These are phyloP conservation scores for Aspergillus sp. DNA, from an alignment of 2,329 filamentous ascomycete genomes.

Conservation along the genomic window DNA sequence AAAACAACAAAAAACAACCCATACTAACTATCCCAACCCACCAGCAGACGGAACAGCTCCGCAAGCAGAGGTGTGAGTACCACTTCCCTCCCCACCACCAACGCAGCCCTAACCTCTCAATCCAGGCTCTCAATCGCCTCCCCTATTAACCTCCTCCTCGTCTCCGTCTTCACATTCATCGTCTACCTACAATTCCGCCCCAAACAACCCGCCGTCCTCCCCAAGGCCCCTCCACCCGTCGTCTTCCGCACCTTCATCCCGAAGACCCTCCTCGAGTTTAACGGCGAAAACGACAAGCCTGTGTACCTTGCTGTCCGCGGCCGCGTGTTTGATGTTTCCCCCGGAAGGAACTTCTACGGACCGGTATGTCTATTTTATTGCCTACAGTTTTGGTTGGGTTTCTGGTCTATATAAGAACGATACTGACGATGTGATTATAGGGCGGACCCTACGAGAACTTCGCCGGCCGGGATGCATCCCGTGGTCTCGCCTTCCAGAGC, in stretches of 20 bases:
- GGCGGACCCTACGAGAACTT: slow-evolving; percentile 96
- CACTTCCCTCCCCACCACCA: not conserved
- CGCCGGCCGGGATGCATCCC: slow-evolving; percentile 83
- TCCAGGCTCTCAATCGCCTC: slow-evolving; percentile 56
- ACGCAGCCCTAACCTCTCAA: slow-evolving; percentile 3
- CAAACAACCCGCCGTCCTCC: slow-evolving; percentile 51
- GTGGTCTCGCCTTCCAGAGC: slow-evolving; percentile 84
- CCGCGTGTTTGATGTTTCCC: slow-evolving; percentile 83
- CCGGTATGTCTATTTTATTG: slow-evolving; percentile 49
- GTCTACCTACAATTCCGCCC: slow-evolving; percentile 61
- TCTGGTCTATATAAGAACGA: not conserved
- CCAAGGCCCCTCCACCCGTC: slow-evolving; percentile 61
- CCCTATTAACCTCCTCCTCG: slow-evolving; percentile 62
- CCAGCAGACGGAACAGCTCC: slow-evolving; percentile 25
- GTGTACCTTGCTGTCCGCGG: slow-evolving; percentile 92
- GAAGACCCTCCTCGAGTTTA: slow-evolving; percentile 80
- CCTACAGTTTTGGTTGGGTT: not conserved
- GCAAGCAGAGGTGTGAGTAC: slow-evolving; percentile 39
- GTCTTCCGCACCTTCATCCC: slow-evolving; percentile 86
- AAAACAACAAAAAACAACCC: not conserved
- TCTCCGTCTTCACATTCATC: slow-evolving; percentile 57
- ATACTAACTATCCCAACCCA: slow-evolving; percentile 9
- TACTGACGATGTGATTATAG: slow-evolving; percentile 18
- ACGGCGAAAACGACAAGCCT: slow-evolving; percentile 70
- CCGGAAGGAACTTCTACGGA: slow-evolving; percentile 91